Percentiles rank a stretch among this genome's conserved stretches.
These are phyloP conservation scores for Erodium texanum DNA, from an alignment of 441 rosid genomes.

Conservation along the genomic window DNA sequence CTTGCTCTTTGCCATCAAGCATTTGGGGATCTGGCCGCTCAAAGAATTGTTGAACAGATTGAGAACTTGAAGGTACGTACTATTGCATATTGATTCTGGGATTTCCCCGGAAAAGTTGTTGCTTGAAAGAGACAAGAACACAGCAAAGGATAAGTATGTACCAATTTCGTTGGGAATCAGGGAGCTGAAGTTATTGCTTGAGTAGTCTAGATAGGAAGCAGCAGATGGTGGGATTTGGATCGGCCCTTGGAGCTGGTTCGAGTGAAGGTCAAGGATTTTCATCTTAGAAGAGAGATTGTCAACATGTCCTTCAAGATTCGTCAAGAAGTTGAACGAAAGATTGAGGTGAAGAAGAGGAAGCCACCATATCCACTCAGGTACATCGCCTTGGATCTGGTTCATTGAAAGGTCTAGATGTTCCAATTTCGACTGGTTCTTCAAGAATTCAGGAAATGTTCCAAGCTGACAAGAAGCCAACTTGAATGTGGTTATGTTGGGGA, in stretches of 20 bases:
- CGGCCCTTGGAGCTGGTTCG: slow-evolving; percentile 15
- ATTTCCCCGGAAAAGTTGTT: slow-evolving; percentile 21
- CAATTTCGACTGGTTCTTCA: slow-evolving; percentile 2
- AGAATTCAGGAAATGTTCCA: slow-evolving; percentile 10
- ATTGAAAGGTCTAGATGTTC: neutral
- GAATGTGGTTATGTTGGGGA: slow-evolving; percentile 11
- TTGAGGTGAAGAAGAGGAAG: neutral
- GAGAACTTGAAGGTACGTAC: slow-evolving; percentile 18
- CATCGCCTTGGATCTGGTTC: slow-evolving; percentile 4
- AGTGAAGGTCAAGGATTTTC: slow-evolving; percentile 8
- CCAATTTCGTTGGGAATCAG: slow-evolving; percentile 18
- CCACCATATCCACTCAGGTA: slow-evolving; percentile 16
- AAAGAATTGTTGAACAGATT: slow-evolving; percentile 23
- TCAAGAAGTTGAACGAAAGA: neutral
- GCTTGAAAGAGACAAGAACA: slow-evolving; percentile 23
- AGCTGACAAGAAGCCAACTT: slow-evolving; percentile 14
- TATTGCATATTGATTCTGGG: slow-evolving; percentile 21
- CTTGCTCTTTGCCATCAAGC: slow-evolving; percentile 7
- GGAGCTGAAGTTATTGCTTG: slow-evolving; percentile 21
- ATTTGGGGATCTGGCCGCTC: slow-evolving; percentile 17
- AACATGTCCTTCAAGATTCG: neutral
- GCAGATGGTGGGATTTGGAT: neutral
- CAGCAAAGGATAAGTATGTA: fast-evolving
- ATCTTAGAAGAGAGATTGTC: neutral
- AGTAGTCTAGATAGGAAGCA: neutral